Percentiles rank a stretch among this genome's conserved stretches.
phyloP scores from a whole-genome alignment of 257 asterid species.

The Solanum pinnatisectum region DNA sequence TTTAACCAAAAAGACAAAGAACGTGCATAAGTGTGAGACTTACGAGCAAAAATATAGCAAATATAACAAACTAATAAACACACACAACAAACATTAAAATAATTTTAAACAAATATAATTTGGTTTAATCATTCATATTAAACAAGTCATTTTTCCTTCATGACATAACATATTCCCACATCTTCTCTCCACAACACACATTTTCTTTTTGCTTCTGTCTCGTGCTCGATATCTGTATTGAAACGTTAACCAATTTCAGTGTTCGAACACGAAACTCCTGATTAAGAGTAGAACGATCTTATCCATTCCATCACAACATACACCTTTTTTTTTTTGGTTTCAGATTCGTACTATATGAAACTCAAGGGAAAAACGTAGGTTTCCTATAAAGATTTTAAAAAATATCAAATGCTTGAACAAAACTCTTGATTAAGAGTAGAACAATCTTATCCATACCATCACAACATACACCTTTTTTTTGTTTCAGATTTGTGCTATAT shows the following conservation, averaged over 20 bases:
- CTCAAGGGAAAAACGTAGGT: too few relatives aligned
- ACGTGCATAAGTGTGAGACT: conserved; percentile 43
- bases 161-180: conserved; percentile 11
- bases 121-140: conserved; percentile 13
- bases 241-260: too few relatives aligned
- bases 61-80: conserved; percentile 9
- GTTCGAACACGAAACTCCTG: neutral
- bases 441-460: neutral
- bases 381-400: too few relatives aligned
- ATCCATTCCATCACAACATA: neutral
- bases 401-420: neutral
- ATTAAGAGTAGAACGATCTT: neutral
- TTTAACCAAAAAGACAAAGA: conserved; percentile 17
- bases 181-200: neutral
- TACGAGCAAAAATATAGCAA: conserved; percentile 1
- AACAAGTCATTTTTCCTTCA: conserved; percentile 26
- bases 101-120: conserved; percentile 12
- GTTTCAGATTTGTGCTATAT: too few relatives aligned
- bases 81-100: conserved; percentile 8
- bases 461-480: too few relatives aligned
- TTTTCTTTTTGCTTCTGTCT: neutral
- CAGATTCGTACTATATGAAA: too few relatives aligned
- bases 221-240: neutral
- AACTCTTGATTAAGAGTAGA: fast-evolving
- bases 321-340: too few relatives aligned